Evolutionary conservation across 495 filamentous ascomycete genomes (phyloP).

Genomic region (Penicillium pancosmium): DNA sequence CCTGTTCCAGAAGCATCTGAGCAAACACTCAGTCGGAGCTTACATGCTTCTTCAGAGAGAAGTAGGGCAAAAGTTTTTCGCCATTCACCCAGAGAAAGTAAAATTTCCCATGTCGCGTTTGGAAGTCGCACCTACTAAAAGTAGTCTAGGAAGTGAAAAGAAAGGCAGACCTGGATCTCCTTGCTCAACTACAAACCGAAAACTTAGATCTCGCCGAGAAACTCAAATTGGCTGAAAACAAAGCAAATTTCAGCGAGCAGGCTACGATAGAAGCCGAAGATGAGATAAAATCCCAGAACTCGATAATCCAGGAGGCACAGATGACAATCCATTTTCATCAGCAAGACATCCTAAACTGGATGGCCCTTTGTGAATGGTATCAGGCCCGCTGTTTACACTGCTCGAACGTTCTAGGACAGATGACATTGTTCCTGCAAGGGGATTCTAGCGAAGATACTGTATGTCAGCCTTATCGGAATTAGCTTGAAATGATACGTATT

Average conservation of each 20-base stretch:
- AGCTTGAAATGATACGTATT: too few species aligned
- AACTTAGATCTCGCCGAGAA: not conserved
- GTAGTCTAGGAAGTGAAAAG: not conserved
- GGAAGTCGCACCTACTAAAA: too few species aligned
- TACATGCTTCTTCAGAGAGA: too few species aligned
- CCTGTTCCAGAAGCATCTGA: too few species aligned
- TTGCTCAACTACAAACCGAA: not conserved
- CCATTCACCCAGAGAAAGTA: too few species aligned
- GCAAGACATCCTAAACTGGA: not conserved
- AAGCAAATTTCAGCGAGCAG: not conserved
- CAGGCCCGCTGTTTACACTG: conserved; percentile 4
- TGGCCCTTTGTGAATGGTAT: conserved; percentile 8
- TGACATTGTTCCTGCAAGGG: not conserved
- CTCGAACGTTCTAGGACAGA: conserved; percentile 3
- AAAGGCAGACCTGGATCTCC: not conserved
- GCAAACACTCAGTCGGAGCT: too few species aligned
- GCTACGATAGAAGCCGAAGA: not conserved
- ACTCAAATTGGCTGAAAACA: not conserved
- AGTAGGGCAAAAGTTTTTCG: too few species aligned
- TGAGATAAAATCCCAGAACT: not conserved
- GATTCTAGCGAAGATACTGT: not conserved
- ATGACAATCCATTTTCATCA: not conserved
- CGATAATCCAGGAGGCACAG: not conserved
- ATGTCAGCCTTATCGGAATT: too few species aligned
- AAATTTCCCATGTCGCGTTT: too few species aligned